phyloP scores from a whole-genome alignment of 192 early-diverging fungal species.

The Martensiomyces pterosporus region DNA sequence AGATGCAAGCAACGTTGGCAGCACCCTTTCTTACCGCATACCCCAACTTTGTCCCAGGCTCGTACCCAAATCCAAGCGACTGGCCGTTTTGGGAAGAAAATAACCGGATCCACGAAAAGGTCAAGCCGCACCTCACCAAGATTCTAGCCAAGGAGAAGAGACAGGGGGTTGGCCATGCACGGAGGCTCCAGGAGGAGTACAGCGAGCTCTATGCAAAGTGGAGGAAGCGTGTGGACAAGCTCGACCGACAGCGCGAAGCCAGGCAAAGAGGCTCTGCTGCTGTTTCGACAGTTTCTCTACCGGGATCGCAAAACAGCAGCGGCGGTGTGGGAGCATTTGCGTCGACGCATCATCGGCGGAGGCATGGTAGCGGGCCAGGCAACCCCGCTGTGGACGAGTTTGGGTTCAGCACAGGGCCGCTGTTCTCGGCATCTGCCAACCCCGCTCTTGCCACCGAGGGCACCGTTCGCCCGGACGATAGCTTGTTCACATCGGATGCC shows the following conservation, averaged over 20 bases:
- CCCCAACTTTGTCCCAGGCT: slow-evolving; percentile 35
- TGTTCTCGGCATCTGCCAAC: slow-evolving; percentile 36
- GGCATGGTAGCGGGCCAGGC: slow-evolving; percentile 4
- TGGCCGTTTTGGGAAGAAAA: slow-evolving; percentile 48
- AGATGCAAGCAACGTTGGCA: slow-evolving; percentile 18
- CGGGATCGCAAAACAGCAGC: slow-evolving; percentile 4
- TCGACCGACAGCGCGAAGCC: slow-evolving; percentile 45
- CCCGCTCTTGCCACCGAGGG: slow-evolving; percentile 4
- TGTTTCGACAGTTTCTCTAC: too few species aligned
- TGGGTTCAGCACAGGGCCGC: slow-evolving; percentile 38
- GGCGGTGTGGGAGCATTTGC: slow-evolving; percentile 6
- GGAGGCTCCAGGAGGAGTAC: slow-evolving; percentile 35
- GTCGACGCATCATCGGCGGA: slow-evolving; percentile 12
- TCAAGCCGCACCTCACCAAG: slow-evolving; percentile 19
- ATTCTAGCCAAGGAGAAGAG: slow-evolving; percentile 21
- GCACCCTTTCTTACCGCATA: slow-evolving; percentile 25
- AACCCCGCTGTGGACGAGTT: slow-evolving; percentile 24
- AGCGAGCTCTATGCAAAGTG: slow-evolving; percentile 38
- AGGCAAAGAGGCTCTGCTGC: slow-evolving; percentile 23
- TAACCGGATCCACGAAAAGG: slow-evolving; percentile 16
- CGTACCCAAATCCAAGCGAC: slow-evolving; percentile 25
- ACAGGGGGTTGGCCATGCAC: slow-evolving; percentile 14
- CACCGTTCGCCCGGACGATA: slow-evolving; percentile 22
- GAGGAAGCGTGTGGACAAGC: slow-evolving; percentile 38
- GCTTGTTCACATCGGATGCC: slow-evolving; percentile 61